A percentile compares a stretch with the other conserved stretches of the same genome.
Evolutionary conservation across 208 protist genomes (phyloP).

Genomic region (Wallacemonas sp.): DNA sequence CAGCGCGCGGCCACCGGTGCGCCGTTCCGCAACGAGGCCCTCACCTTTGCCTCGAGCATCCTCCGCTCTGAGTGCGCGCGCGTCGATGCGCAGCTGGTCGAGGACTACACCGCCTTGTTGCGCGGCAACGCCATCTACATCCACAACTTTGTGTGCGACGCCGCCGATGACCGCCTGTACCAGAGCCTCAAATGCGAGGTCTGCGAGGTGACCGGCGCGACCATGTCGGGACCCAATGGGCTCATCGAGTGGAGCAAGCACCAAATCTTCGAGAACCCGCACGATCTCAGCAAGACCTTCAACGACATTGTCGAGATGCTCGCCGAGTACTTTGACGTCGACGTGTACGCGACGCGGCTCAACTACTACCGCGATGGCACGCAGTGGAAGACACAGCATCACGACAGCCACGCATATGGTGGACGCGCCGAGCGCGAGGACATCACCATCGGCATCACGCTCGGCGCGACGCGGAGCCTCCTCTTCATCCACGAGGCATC

Average conservation of each 20-base stretch:
- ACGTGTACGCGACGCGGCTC: constrained; percentile 90
- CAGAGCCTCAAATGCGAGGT: constrained; percentile 72
- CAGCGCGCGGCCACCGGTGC: constrained; percentile 38
- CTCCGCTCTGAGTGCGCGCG: constrained; percentile 70
- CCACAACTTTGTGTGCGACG: constrained; percentile 75
- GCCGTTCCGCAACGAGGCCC: constrained; percentile 69
- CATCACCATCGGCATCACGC: constrained; percentile 91
- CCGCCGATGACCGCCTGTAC: constrained; percentile 64
- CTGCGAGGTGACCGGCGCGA: constrained; percentile 57
- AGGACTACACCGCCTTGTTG: constrained; percentile 70
- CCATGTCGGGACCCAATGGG: constrained; percentile 46
- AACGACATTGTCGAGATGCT: constrained; percentile 88
- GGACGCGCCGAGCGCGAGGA: constrained; percentile 74
- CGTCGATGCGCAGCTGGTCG: constrained; percentile 68
- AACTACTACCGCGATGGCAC: constrained; percentile 93
- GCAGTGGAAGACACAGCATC: constrained; percentile 94
- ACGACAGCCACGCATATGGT: constrained; percentile 93
- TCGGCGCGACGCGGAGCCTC: constrained; percentile 82
- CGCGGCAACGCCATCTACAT: constrained; percentile 88
- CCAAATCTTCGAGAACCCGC: constrained; percentile 91
- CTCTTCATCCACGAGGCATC: constrained; percentile 90
- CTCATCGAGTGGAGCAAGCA: constrained; percentile 93
- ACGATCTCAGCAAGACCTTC: constrained; percentile 81
- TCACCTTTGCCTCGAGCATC: constrained; percentile 60
- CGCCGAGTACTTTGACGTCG: constrained; percentile 87